Evolutionary conservation across 495 filamentous ascomycete species (phyloP).

Genomic region (Aspergillus nidulans): DNA sequence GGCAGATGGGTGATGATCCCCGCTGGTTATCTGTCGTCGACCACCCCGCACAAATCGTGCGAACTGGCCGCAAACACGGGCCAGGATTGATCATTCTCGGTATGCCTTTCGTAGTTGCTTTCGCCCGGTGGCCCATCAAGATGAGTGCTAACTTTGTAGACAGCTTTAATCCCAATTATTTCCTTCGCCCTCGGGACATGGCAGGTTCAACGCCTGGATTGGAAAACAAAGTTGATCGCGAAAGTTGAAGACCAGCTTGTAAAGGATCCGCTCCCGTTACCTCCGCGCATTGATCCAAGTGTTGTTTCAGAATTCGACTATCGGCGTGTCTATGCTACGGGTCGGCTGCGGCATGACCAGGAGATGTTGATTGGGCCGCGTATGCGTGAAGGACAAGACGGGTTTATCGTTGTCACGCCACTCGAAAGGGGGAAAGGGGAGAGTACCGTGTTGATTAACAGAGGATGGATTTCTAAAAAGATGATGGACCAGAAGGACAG

Average conservation of each 20-base stretch:
- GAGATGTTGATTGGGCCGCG: conserved; percentile 96
- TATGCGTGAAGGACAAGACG: conserved; percentile 81
- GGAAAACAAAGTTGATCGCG: conserved; percentile 90
- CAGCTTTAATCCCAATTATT: conserved; percentile 86
- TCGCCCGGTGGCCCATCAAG: background rate
- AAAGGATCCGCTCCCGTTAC: conserved; percentile 79
- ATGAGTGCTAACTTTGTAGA: background rate
- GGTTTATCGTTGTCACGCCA: conserved; percentile 86
- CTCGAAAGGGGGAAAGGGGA: conserved; percentile 64
- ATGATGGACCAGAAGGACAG: conserved; percentile 58
- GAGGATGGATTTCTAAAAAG: conserved; percentile 84
- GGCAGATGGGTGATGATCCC: conserved; percentile 55
- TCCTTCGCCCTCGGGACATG: conserved; percentile 88
- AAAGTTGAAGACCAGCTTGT: conserved; percentile 86
- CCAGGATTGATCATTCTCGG: conserved; percentile 77
- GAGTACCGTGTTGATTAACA: conserved; percentile 73
- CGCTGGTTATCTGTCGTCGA: conserved; percentile 79
- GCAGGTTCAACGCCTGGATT: conserved; percentile 89
- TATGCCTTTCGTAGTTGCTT: conserved; percentile 24
- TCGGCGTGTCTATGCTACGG: conserved; percentile 74
- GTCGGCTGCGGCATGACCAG: conserved; percentile 74
- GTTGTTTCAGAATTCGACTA: conserved; percentile 89
- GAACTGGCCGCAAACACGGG: conserved; percentile 67
- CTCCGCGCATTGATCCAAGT: conserved; percentile 70
- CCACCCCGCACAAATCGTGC: conserved; percentile 72